Evolutionary conservation across 768 basidiomycete genomes (phyloP), one percentile per base, ranked within the genome.

Genomic region (Boletus coccyginus): DNA sequence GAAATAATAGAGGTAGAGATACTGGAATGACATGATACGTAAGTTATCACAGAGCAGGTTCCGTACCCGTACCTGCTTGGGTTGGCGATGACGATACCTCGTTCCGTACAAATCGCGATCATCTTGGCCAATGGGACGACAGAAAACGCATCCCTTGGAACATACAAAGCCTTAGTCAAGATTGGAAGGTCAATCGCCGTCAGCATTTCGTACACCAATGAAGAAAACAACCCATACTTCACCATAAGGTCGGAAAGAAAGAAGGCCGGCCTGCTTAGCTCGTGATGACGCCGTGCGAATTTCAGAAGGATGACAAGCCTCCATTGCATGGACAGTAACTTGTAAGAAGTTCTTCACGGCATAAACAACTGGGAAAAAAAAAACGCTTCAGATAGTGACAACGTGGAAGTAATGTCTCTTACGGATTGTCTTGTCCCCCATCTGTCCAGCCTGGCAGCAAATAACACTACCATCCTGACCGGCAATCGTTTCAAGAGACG

Each of bases 71-170:
- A 92, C 92, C 85, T 83, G 27, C 76, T 81, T 24, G 87, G 88
- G 62, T 88, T 83, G 10, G 83, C 74, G 41, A 91, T 82, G 9
- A 85, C 77, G 33, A 93, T 78, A 12, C 85, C 82, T 31, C 82
- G 81, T 35, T 81, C 80, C 1, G 85, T 83, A 59, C 84, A 83
- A 27, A 93, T 77, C 0, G 83, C 86, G 7, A 91, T 74, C 0
- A 79, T 86, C 69, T 83, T 88, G 6, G 73, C 72, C 36, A 94
- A 67, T 14, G 83, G 74, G 5, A 78, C 81, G 29, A 91, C 73
- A 52, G 84, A 79, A 52, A 80, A 78, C 0, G 84, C 83, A 54
- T 92, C 89, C 64, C 83, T 86, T 1, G 91, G 86, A 46, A 92
- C 78, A 60, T 83, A 86, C 12, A 86, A 80, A 3, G 83, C 71